Conservation (phyloP, 345 rosid species). For the Moricandia moricandioides region DNA sequence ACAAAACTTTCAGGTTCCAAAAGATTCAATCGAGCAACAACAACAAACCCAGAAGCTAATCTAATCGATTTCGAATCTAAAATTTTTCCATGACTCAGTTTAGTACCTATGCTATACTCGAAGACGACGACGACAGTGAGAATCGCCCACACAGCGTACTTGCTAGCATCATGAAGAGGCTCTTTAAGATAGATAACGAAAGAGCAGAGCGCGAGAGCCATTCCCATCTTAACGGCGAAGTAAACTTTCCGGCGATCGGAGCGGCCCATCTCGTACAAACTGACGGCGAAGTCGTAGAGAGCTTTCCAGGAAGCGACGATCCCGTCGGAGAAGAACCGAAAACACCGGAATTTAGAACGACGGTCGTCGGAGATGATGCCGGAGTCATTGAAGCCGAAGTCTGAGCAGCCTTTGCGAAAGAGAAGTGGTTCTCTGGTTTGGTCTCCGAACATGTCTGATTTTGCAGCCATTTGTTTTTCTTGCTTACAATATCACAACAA, state of each 20-base stretch:
- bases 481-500: not conserved
- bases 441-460: constrained; percentile 43
- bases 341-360: constrained; percentile 43
- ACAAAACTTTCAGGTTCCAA: not conserved
- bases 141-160: not conserved
- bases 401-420: constrained; percentile 49
- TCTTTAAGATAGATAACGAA: not conserved
- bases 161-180: not conserved
- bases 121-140: not conserved
- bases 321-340: constrained; percentile 44
- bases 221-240: not conserved
- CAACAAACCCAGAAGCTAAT: not conserved
- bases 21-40: not conserved
- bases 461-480: constrained; percentile 38
- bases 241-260: constrained; percentile 52
- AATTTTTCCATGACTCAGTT: not conserved
- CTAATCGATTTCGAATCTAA: not conserved
- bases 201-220: not conserved
- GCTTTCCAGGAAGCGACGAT: constrained; percentile 40
- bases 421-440: constrained; percentile 60
- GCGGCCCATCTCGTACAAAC: constrained; percentile 70
- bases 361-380: constrained; percentile 23
- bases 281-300: constrained; percentile 21
- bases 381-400: constrained; percentile 49
- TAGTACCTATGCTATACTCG: not conserved